Evolutionary conservation across 345 rosid species (phyloP).

Genomic region (Aquilaria yunnanensis): DNA sequence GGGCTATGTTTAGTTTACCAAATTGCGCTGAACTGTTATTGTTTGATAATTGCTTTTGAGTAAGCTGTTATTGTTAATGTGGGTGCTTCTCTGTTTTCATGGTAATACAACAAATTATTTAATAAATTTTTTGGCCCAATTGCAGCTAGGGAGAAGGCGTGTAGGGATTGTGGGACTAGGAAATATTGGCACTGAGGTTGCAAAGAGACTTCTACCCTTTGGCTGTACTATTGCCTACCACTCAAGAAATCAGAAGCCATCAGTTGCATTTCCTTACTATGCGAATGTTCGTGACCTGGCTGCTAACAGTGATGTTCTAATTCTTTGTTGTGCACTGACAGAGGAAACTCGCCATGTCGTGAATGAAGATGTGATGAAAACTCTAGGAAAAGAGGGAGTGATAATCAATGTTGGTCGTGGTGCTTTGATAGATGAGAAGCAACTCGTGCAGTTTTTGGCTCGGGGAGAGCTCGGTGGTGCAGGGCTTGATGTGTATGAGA

Average conservation of each 20-base stretch:
- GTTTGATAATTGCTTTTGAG: no score
- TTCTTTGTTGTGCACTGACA: constrained; percentile 28
- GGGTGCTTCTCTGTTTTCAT: not conserved
- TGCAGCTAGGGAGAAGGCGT: constrained; percentile 28
- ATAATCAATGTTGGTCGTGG: constrained; percentile 33
- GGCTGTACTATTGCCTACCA: constrained; percentile 28
- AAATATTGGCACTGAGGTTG: constrained; percentile 24
- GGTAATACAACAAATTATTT: not conserved
- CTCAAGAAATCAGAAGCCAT: constrained; percentile 22
- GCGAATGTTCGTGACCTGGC: constrained; percentile 22
- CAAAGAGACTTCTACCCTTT: constrained; percentile 27
- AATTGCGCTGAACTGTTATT: no score
- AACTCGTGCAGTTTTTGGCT: constrained; percentile 26
- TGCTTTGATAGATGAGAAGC: constrained; percentile 32
- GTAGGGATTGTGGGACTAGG: constrained; percentile 36
- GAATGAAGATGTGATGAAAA: constrained; percentile 24
- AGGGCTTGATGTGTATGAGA: constrained; percentile 39
- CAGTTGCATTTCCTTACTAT: constrained; percentile 22
- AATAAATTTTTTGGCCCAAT: not conserved
- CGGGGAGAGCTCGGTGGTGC: constrained; percentile 31
- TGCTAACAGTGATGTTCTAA: constrained; percentile 20
- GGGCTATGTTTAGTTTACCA: no score
- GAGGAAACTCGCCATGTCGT: constrained; percentile 29
- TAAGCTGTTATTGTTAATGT: no score
- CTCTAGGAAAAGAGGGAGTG: constrained; percentile 26